Evolutionary conservation across 225 moss, liverwort and hornwort genomes (phyloP).

Genomic region (Neckera pumila): DNA sequence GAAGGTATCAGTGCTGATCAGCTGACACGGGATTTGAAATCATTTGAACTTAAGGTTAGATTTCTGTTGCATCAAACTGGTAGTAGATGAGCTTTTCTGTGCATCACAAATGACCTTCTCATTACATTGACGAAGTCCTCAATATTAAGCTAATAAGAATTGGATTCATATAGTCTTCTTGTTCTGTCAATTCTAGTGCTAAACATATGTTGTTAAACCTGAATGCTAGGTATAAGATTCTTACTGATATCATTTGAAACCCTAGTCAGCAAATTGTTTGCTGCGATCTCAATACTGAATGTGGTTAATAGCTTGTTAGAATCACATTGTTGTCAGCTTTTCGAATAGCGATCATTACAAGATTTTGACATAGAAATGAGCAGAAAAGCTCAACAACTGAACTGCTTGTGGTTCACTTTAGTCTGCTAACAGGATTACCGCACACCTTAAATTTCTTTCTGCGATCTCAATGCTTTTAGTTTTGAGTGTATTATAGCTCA

Average conservation of each 20-base stretch:
- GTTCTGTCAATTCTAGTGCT: background rate
- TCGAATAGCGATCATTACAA: too few species aligned
- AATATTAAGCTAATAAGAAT: background rate
- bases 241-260: background rate
- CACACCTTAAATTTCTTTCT: background rate
- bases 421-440: background rate
- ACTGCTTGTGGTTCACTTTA: background rate
- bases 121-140: background rate
- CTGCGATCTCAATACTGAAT: background rate
- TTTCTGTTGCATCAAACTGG: background rate
- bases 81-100: background rate
- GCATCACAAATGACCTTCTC: background rate
- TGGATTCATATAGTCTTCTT: background rate
- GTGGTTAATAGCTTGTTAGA: background rate
- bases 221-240: background rate
- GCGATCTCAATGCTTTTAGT: background rate
- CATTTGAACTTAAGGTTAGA: constrained; percentile 83
- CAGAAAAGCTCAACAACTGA: background rate
- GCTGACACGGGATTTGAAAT: constrained; percentile 80
- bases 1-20: constrained; percentile 99
- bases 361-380: background rate
- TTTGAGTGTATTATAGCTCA: background rate
- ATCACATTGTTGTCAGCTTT: background rate
- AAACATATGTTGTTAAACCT: too few species aligned
- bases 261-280: background rate